Conservation (phyloP, 1,139 yeast species). For the Protomyces lactucae-debilis region DNA sequence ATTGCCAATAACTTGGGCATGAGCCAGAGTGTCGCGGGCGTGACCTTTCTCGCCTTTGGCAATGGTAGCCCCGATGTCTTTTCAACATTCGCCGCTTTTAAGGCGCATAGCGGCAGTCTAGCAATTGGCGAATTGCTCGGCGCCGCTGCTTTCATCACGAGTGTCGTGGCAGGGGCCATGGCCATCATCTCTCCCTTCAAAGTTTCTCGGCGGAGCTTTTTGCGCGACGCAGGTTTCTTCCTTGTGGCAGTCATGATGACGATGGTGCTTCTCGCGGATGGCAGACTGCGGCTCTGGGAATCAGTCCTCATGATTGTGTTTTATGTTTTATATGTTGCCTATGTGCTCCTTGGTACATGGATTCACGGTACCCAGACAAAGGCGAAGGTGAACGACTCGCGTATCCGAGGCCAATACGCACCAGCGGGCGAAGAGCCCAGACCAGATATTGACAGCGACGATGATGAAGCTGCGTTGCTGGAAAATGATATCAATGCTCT, state of each 20-base stretch:
- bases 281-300: constrained; percentile 46
- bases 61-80: constrained; percentile 90
- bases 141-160: constrained; percentile 70
- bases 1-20: constrained; percentile 57
- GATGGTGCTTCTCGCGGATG: constrained; percentile 41
- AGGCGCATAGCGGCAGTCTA: constrained; percentile 59
- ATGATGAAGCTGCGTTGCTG: constrained; percentile 7
- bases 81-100: constrained; percentile 76
- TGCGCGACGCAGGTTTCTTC: constrained; percentile 56
- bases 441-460: constrained; percentile 6
- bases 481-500: not conserved
- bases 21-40: constrained; percentile 77
- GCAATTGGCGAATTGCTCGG: constrained; percentile 89
- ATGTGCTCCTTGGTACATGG: constrained; percentile 35
- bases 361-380: constrained; percentile 1
- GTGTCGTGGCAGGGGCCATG: constrained; percentile 72
- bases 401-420: constrained; percentile 11
- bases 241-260: constrained; percentile 47
- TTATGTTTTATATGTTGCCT: constrained; percentile 52
- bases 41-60: constrained; percentile 83
- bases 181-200: constrained; percentile 63
- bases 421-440: not conserved
- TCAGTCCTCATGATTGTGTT: constrained; percentile 49
- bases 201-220: constrained; percentile 49
- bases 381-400: constrained; percentile 13